Base-by-base conservation (phyloP, 371 early-diverging fungal genomes). In the Smittium mucronatum region DNA sequence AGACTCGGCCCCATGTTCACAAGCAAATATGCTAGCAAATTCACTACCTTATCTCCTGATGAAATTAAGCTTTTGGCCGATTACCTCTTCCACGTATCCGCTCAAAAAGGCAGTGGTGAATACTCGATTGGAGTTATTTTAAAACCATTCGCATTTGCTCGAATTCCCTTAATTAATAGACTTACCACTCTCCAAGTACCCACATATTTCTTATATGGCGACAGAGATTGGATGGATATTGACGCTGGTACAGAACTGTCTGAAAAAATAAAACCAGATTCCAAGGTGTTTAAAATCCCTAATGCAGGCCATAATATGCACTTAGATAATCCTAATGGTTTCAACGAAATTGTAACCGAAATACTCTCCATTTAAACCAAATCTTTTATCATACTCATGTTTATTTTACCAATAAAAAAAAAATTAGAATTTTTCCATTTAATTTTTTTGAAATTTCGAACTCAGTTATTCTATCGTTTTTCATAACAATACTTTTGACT, bases 181-280 rank as follows among this genome's bases (percentile, higher is more conserved):
- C 73, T 94, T 1, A 70, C 75, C 5, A 73, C 76, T n/a, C 73
- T 95, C 5, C 72, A 76, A 57, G 84, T 93, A 85, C 93, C 94
- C 0, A 88, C 88, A 0, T 81, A 84, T 26, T 93, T 94, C 74
- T 77, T 93, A 63, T 94, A 90, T 73, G 92, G 92, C 30, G 78
- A 78, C 36, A 73, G 75, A 60, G 96, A 95, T 82, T 95, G 94
- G 94, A 94, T 95, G 93, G 93, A 94, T 73, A 84, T 84, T 69
- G 77, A 80, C 26, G 85, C 86, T 26, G 94, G 91, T 34, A 82
- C 85, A 63, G 76, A 83, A 61, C 88, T 85, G 5, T 81, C 75
- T 34, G 70, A 75, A 25, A 64, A 71, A 2, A 88, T 90, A 85
- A 76, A 73, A 2, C 86, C 86, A 34, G 64, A 83, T 2, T 72